Conservation (phyloP, 345 rosid genomes). For the Moricandia arvensis region DNA sequence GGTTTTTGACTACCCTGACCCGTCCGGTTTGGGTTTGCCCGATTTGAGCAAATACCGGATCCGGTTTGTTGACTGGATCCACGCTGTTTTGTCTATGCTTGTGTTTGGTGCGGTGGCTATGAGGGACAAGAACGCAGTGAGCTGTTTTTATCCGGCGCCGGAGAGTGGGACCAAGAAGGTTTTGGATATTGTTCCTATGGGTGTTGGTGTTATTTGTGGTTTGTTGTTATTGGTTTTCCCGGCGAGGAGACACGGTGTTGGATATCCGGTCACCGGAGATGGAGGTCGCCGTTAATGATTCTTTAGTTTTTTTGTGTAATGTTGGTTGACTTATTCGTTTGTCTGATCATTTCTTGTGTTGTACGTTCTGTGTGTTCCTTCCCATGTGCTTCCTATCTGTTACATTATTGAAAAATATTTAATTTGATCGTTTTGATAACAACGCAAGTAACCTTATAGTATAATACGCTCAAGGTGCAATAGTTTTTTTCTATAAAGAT, state of each 20-base stretch:
- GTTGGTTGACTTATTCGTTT: conserved; percentile 11
- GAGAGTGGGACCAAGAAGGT: conserved; percentile 57
- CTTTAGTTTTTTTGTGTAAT: not conserved
- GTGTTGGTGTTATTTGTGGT: conserved; percentile 68
- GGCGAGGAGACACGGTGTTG: conserved; percentile 86
- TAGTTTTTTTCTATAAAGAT: not conserved
- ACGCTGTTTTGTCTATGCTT: conserved; percentile 57
- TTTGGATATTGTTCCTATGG: conserved; percentile 65
- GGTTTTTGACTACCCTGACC: conserved; percentile 66
- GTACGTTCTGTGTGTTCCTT: not conserved
- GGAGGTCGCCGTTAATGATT: conserved; percentile 17
- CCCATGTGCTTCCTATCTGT: not conserved
- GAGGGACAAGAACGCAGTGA: conserved; percentile 67
- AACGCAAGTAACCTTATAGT: conserved; percentile 5
- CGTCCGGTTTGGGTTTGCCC: conserved; percentile 39
- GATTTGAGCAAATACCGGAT: conserved; percentile 55
- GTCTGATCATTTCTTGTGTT: conserved; percentile 5
- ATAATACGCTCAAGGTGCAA: not conserved
- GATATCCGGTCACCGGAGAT: conserved; percentile 63
- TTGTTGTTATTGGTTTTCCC: conserved; percentile 78
- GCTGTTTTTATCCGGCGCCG: conserved; percentile 72
- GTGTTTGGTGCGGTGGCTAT: conserved; percentile 77
- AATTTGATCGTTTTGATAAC: not conserved
- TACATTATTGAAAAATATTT: no score
- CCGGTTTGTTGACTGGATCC: conserved; percentile 59